Base-by-base conservation (phyloP, 2,329 filamentous ascomycete species). In the Aspergillus sp. region DNA sequence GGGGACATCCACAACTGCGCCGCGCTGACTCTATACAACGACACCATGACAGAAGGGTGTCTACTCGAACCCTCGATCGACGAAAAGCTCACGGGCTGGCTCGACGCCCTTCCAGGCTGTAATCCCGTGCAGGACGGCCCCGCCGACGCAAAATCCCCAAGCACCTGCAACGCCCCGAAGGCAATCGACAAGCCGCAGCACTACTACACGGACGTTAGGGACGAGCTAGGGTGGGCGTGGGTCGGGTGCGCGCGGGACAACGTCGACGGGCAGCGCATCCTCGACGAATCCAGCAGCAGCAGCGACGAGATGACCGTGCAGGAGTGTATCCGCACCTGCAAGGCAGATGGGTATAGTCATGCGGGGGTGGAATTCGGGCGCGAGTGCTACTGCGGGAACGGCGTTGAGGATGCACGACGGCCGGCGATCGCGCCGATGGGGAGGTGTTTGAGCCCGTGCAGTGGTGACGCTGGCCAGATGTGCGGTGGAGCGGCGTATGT, bases 341-440 rank as follows among this genome's bases (percentile, higher is more conserved):
- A 53, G 6, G 55, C 34, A 1, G 49, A 48, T 11, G 55, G 49
- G n/a, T 57, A 38, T 32, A 53, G 30, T 5, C 43, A 48, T 43
- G 55, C 55, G n/a, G 55, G 55, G 5, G 22, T 57, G 4, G 55
- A 57, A 38, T 41, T 53, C 22, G 24, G 49, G 12, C 34, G 22
- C 18, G 55, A 57, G 38, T 57, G 55, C 48, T 17, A 30, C 36
- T 57, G 55, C 15, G 49, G 42, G 11, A 57, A 53, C 36, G 42
- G 18, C 22, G 36, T 56, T 26, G 47, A 42, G 34, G n/a, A n/a
- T 13, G 55, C 30, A 8, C 30, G 36, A 7, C 32, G 22, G 43
- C 55, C 55, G 26, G 26, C 26, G 26, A 30, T 30, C 26, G 26
- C 26, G 9, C 26, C 26, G 26, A 30, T 30, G 26, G 55, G 55